A percentile compares a stretch with the other conserved stretches of the same genome.
Evolutionary conservation across 2,329 filamentous ascomycete genomes (phyloP).

Genomic region (Bipolaris cookei): DNA sequence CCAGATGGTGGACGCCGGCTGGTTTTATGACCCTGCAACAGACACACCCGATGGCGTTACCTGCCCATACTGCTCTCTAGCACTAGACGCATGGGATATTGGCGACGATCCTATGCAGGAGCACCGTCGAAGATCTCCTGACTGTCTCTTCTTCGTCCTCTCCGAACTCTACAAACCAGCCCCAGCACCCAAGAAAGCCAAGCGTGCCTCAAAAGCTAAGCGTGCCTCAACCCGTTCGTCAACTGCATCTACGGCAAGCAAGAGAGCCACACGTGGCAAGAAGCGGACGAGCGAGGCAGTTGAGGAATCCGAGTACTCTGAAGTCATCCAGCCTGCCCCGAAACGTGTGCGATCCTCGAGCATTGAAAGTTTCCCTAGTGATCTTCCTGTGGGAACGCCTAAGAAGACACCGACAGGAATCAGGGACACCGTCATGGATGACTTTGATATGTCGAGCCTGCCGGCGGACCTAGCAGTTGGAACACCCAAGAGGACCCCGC

Average conservation of each 20-base stretch:
- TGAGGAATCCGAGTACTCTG: conserved; percentile 12
- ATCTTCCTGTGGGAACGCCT: conserved; percentile 30
- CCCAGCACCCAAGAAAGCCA: conserved; percentile 34
- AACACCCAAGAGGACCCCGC: conserved; percentile 49
- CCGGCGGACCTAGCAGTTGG: conserved; percentile 24
- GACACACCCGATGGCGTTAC: conserved; percentile 89
- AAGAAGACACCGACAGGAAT: conserved; percentile 26
- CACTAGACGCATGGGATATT: conserved; percentile 92
- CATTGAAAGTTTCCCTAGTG: conserved; percentile 31
- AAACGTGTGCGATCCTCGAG: conserved; percentile 30
- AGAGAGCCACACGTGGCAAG: conserved; percentile 25
- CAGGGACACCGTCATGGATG: conserved; percentile 10
- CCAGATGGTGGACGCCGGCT: conserved; percentile 87
- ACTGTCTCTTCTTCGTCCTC: conserved; percentile 83
- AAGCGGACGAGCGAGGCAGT: conserved; percentile 27
- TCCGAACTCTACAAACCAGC: conserved; percentile 59
- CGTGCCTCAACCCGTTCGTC: conserved; percentile 35
- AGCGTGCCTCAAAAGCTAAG: conserved; percentile 36
- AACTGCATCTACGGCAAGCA: conserved; percentile 19
- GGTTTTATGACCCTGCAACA: conserved; percentile 86
- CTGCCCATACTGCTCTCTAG: conserved; percentile 88
- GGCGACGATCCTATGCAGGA: conserved; percentile 92
- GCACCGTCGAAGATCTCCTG: conserved; percentile 77
- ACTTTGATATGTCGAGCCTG: conserved; percentile 28
- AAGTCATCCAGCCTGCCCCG: conserved; percentile 8